These are phyloP conservation scores for Rhododendron ferrugineum DNA, from an alignment of 148 eudicot species.

Conservation along the genomic window DNA sequence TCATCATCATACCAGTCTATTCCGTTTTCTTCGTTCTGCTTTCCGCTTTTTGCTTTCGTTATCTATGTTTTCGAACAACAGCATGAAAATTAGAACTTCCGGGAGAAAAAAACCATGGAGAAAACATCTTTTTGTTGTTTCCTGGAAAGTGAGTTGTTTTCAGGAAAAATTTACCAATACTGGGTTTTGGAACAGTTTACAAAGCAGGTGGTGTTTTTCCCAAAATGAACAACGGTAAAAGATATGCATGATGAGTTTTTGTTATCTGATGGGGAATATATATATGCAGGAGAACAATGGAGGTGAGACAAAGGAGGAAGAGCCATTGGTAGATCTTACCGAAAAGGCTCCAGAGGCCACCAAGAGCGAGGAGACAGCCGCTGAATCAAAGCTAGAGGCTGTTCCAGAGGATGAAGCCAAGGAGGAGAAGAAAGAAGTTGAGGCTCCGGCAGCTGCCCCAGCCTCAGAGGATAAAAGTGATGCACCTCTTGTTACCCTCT, in stretches of 20 bases:
- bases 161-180: neutral
- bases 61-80: neutral
- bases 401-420: constrained; percentile 16
- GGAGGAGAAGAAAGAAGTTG: constrained; percentile 17
- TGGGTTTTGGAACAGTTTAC: neutral
- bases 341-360: constrained; percentile 22
- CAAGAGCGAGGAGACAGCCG: constrained; percentile 3
- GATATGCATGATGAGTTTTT: neutral
- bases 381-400: neutral
- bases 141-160: too few relatives aligned
- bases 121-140: neutral
- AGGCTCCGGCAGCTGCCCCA: constrained; percentile 16
- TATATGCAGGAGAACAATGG: constrained; percentile 34
- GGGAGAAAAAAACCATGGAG: too few relatives aligned
- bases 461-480: constrained; percentile 36
- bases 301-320: constrained; percentile 46
- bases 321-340: constrained; percentile 33
- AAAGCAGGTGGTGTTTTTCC: neutral
- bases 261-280: neutral
- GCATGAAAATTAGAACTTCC: too few relatives aligned
- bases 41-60: neutral
- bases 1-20: neutral
- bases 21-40: too few relatives aligned
- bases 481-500: constrained; percentile 40
- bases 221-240: neutral